These are phyloP conservation scores for Pseudocercospora fuligena DNA, from an alignment of 2,329 filamentous ascomycete genomes.

Conservation along the genomic window DNA sequence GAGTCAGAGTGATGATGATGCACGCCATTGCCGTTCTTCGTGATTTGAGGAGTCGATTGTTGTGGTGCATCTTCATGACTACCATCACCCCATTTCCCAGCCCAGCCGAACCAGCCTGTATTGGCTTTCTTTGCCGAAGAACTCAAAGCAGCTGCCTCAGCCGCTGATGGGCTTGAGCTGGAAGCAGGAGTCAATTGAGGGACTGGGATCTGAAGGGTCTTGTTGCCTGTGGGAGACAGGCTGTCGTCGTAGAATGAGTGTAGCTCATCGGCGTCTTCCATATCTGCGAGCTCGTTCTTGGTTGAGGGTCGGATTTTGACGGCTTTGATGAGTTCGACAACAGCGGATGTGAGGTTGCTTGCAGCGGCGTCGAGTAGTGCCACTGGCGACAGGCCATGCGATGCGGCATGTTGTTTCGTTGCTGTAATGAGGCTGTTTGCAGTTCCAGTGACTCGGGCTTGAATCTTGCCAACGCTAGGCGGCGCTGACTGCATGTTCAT, in stretches of 20 bases:
- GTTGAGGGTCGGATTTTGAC: constrained; percentile 72
- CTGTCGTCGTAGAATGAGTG: constrained; percentile 33
- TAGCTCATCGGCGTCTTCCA: constrained; percentile 31
- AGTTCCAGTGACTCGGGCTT: constrained; percentile 82
- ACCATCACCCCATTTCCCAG: constrained; percentile 30
- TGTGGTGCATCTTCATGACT: constrained; percentile 16
- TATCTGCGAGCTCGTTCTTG: constrained; percentile 29
- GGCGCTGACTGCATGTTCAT: constrained; percentile 24
- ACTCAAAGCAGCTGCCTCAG: background rate
- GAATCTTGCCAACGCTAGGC: constrained; percentile 59
- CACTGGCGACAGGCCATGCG: constrained; percentile 86
- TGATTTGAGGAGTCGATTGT: background rate
- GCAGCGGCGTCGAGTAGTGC: constrained; percentile 91
- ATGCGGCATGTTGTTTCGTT: constrained; percentile 84
- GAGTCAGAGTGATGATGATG: constrained; percentile 10
- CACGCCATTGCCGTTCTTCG: constrained; percentile 13
- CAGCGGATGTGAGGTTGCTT: constrained; percentile 81
- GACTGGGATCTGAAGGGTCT: constrained; percentile 23
- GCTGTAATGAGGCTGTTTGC: constrained; percentile 96
- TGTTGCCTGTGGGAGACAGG: constrained; percentile 16
- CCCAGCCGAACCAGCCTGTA: constrained; percentile 33
- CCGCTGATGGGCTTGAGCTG: background rate
- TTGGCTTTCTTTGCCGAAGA: constrained; percentile 21
- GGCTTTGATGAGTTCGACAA: constrained; percentile 81
- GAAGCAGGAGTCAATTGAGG: constrained; percentile 14